Evolutionary conservation across 2,329 filamentous ascomycete species (phyloP).

Genomic region (Calonectria pseudoturangicola): DNA sequence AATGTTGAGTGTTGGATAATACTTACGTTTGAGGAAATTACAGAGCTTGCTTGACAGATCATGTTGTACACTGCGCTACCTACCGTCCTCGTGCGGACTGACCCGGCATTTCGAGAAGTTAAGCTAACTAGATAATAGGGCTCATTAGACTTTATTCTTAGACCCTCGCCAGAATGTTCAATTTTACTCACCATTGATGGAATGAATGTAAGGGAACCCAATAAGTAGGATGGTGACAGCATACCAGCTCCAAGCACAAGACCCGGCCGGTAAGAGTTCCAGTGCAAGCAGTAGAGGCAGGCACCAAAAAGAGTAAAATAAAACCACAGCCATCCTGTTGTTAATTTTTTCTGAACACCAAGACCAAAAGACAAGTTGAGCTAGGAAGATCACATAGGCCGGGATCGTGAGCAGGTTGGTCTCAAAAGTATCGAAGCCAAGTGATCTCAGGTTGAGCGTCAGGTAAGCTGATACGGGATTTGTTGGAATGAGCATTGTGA

Average conservation of each 20-base stretch:
- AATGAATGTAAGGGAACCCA: constrained; percentile 58
- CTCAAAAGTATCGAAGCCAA: constrained; percentile 71
- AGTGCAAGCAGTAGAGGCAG: constrained; percentile 72
- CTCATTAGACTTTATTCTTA: neutral
- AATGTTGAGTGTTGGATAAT: no score
- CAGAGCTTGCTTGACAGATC: constrained; percentile 59
- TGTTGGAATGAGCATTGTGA: constrained; percentile 54
- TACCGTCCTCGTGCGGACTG: constrained; percentile 75
- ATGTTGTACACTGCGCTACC: constrained; percentile 75
- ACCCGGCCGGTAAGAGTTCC: constrained; percentile 52
- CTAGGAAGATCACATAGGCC: constrained; percentile 62
- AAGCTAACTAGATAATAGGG: constrained; percentile 65
- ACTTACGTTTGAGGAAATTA: constrained; percentile 57
- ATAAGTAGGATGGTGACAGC: constrained; percentile 59
- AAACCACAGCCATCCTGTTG: constrained; percentile 61
- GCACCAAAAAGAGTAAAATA: constrained; percentile 70
- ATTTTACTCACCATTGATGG: constrained; percentile 1
- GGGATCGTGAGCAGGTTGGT: constrained; percentile 75
- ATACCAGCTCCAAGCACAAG: constrained; percentile 58
- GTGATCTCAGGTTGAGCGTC: constrained; percentile 68
- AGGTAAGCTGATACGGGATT: constrained; percentile 62
- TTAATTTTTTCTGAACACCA: constrained; percentile 67
- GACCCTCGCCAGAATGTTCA: rapidly evolving
- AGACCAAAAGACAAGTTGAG: constrained; percentile 65
- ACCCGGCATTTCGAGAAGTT: constrained; percentile 74